phyloP scores from a whole-genome alignment of 2,329 filamentous ascomycete species.

The Trichoderma breve region DNA sequence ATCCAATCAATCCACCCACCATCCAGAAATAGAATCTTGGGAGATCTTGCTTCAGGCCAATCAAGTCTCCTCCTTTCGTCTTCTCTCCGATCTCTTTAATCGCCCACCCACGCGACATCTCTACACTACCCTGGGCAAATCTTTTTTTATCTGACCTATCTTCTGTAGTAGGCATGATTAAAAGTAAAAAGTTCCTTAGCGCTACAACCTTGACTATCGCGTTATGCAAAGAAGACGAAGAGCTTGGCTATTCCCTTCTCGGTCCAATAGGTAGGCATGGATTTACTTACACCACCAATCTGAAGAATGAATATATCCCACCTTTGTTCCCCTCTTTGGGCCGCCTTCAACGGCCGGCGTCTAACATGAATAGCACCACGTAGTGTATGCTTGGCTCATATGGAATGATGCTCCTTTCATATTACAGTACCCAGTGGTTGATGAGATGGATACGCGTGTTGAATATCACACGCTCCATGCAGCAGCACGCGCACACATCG shows the following conservation, averaged over 20 bases:
- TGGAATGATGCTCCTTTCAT: background rate
- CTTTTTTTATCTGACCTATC: background rate
- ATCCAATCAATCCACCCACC: background rate
- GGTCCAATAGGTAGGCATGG: background rate
- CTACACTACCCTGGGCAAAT: background rate
- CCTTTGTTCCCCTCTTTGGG: constrained; percentile 2
- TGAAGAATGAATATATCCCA: background rate
- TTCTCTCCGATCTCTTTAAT: background rate
- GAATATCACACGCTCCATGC: too few relatives aligned
- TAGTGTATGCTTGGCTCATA: background rate
- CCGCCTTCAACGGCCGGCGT: constrained; percentile 20
- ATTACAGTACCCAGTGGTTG: background rate
- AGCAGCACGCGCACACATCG: background rate
- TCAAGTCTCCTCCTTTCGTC: background rate
- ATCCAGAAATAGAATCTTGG: background rate
- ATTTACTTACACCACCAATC: too few relatives aligned
- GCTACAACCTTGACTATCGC: background rate
- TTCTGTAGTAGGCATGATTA: background rate
- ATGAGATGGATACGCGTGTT: background rate
- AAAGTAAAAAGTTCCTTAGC: background rate
- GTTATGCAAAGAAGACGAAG: background rate
- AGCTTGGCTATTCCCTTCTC: background rate
- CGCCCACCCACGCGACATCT: background rate
- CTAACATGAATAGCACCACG: background rate
- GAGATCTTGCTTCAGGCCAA: background rate